Evolutionary conservation across 257 asterid species (phyloP), one percentile per base, ranked within the genome.

Genomic region (Petunia axillaris): DNA sequence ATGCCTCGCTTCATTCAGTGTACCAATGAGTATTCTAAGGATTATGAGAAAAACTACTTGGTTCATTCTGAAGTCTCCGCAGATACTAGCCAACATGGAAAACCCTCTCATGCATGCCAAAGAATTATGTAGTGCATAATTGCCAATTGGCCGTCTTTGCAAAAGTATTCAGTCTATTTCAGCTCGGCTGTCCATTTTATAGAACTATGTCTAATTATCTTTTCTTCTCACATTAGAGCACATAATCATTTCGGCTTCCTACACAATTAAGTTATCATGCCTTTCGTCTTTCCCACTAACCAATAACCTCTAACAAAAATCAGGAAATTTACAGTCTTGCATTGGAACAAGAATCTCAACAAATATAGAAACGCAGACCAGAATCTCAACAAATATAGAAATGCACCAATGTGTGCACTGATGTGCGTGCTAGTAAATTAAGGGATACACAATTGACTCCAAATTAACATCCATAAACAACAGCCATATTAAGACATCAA

Each of bases 401-500:
- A 25, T 70, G 43, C 25, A 25, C 25, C 25, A 25, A 25, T 25
- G 25, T 25, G 25, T 8, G 55, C 55, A 52, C 55, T 52, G 55
- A 52, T 52, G 46, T 70, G 16, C 11, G 25, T 48, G 44, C 60
- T 50, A 39, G 52, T 43, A 71, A 71, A 71, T 71, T 16, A 70
- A 70, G 25, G 59, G 77, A 71, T 35, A 71, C 0, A 70, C 10
- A 14, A 44, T 25, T 2, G 59, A 9, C 59, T 70, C 58, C 41
- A 48, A 73, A 57, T 37, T 9, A 5, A 46, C 9, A 70, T 48
- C 59, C 77, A 46, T 5, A 70, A 70, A 37, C 5, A 70, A 46
- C 25, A 44, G 14, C n/a, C 80, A 81, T 25, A 44, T 63, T 60
- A 66, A 66, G 63, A n/a, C 3, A 64, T 76, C 41, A 75, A 77